Evolutionary conservation across 1,284 basidiomycete genomes (phyloP).

Genomic region (Earliella scabrosa): DNA sequence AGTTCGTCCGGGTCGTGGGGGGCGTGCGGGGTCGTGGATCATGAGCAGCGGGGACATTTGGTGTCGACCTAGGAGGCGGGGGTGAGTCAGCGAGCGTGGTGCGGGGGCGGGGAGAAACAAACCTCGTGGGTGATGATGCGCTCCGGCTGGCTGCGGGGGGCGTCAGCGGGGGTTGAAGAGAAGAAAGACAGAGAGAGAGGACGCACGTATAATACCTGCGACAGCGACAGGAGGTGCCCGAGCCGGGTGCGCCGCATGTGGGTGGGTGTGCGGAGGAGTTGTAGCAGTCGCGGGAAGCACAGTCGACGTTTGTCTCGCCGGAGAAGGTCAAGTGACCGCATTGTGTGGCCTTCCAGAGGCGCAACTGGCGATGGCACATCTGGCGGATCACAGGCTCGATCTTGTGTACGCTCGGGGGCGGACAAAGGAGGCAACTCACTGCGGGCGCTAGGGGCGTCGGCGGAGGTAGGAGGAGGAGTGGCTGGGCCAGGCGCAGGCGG

Average conservation of each 20-base stretch:
- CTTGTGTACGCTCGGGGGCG: conserved; percentile 7
- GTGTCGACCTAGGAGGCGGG: conserved; percentile 4
- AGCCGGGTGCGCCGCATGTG: conserved; percentile 44
- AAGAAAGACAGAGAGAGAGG: conserved; percentile 4
- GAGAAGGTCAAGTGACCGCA: conserved; percentile 64
- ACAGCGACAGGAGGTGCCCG: conserved; percentile 50
- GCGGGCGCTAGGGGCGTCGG: conserved; percentile 49
- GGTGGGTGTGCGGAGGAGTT: conserved; percentile 54
- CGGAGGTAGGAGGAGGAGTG: conserved; percentile 60
- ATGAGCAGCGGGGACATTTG: conserved; percentile 22
- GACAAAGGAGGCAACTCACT: conserved; percentile 30
- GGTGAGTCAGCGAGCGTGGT: not conserved
- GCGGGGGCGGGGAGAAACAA: conserved; percentile 1
- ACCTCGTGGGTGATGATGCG: conserved; percentile 36
- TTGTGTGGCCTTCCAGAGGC: conserved; percentile 49
- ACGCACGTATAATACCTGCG: conserved; percentile 61
- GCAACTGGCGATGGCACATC: conserved; percentile 71
- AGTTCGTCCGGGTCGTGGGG: conserved; percentile 7
- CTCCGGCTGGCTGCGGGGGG: conserved; percentile 33
- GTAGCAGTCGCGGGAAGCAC: conserved; percentile 46
- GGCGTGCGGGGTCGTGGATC: not conserved
- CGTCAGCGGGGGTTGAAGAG: conserved; percentile 5
- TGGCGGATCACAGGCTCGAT: conserved; percentile 21
- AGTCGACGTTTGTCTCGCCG: conserved; percentile 58
- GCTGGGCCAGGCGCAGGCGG: conserved; percentile 14